Percentiles rank a stretch among this genome's conserved stretches.
Evolutionary conservation across 495 filamentous ascomycete species (phyloP).

Genomic region (Aspergillus affinis): DNA sequence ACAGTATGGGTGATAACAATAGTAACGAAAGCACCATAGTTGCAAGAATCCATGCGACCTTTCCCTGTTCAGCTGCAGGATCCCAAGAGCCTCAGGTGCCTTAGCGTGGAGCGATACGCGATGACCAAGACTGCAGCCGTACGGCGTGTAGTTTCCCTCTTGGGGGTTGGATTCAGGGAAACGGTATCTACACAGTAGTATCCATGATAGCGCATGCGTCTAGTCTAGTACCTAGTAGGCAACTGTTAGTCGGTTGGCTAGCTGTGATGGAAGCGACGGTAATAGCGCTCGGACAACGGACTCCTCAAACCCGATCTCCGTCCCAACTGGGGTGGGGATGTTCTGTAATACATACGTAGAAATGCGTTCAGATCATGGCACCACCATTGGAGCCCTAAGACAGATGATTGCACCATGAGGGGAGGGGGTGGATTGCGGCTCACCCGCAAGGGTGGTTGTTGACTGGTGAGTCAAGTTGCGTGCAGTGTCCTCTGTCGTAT

Average conservation of each 20-base stretch:
- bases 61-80: not conserved
- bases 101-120: not conserved
- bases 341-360: no score
- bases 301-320: not conserved
- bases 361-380: not conserved
- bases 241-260: not conserved
- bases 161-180: not conserved
- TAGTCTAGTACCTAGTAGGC: not conserved
- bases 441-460: no score
- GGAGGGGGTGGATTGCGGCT: not conserved
- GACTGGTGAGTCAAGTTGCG: not conserved
- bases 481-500: conserved; percentile 4
- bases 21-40: not conserved
- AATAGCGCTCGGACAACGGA: not conserved
- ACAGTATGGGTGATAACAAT: not conserved
- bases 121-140: not conserved
- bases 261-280: no score
- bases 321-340: not conserved
- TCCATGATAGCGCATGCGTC: not conserved
- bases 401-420: no score
- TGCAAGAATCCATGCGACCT: not conserved
- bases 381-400: no score
- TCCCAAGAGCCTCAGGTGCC: not conserved
- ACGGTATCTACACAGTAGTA: not conserved
- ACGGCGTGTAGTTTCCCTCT: not conserved